These are phyloP conservation scores for Nicotiana obtusifolia DNA, from an alignment of 257 asterid genomes.

Conservation along the genomic window DNA sequence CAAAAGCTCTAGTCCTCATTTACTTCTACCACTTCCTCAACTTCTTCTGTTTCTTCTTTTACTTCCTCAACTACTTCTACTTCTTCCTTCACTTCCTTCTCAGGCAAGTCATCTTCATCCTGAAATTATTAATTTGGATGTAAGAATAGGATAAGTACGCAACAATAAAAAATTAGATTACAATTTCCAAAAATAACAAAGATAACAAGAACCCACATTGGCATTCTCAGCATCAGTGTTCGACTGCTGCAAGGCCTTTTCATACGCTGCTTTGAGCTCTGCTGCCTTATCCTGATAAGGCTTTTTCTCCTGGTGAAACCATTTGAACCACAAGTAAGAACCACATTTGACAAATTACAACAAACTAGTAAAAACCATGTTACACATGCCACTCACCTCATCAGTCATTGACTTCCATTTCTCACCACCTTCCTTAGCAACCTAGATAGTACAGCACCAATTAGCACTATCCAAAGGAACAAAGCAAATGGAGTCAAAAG, in stretches of 20 bases:
- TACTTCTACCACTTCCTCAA: conserved; percentile 24
- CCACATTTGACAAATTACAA: not conserved
- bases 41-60: conserved; percentile 16
- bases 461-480: not conserved
- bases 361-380: not conserved
- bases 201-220: conserved; percentile 21
- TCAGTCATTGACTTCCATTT: conserved; percentile 71
- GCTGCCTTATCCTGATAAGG: conserved; percentile 60
- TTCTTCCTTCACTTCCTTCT: conserved; percentile 2
- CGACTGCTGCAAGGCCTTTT: conserved; percentile 31
- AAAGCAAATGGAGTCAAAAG: not conserved
- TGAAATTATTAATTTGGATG: not conserved
- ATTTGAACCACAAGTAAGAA: not conserved
- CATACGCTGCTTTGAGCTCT: conserved; percentile 68
- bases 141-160: not conserved
- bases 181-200: not conserved
- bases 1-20: conserved; percentile 33
- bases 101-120: conserved; percentile 26
- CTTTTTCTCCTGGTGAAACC: conserved; percentile 48
- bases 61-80: conserved; percentile 5
- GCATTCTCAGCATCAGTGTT: conserved; percentile 24
- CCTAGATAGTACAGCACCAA: conserved; percentile 26
- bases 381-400: conserved; percentile 36
- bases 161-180: not conserved
- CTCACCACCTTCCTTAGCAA: conserved; percentile 84